A percentile compares a stretch with the other conserved stretches of the same genome.
phyloP scores from a whole-genome alignment of 1,284 basidiomycete species.

The Schizophyllum commune region DNA sequence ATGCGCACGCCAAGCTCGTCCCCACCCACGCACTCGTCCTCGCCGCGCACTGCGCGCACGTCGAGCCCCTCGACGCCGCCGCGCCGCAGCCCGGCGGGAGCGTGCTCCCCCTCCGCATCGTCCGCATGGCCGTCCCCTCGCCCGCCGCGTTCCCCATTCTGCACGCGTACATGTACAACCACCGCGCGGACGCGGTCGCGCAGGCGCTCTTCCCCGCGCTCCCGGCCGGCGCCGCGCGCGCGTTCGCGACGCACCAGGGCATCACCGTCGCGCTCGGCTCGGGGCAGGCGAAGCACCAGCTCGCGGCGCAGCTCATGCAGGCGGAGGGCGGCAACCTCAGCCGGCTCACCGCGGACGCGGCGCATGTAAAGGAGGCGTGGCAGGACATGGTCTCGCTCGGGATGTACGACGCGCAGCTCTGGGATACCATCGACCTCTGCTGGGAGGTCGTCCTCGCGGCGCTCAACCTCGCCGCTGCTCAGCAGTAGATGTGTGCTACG shows the following conservation, averaged over 20 bases:
- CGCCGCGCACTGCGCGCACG: conserved; percentile 12
- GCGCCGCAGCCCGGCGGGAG: conserved; percentile 3
- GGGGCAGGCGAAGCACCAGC: conserved; percentile 35
- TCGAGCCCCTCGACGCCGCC: conserved; percentile 4
- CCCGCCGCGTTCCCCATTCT: conserved; percentile 59
- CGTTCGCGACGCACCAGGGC: conserved; percentile 23
- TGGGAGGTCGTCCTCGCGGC: conserved; percentile 66
- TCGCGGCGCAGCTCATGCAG: conserved; percentile 43
- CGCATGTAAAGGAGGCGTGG: conserved; percentile 67
- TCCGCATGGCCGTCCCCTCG: conserved; percentile 60
- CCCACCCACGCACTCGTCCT: conserved; percentile 11
- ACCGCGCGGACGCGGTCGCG: conserved; percentile 44
- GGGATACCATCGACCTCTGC: conserved; percentile 62
- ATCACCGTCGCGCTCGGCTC: conserved; percentile 36
- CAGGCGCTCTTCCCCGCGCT: conserved; percentile 48
- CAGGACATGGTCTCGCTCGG: conserved; percentile 63
- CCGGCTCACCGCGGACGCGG: conserved; percentile 45
- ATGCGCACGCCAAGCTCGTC: conserved; percentile 4
- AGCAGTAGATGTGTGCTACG: background rate
- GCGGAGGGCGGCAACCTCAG: conserved; percentile 34
- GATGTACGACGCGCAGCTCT: conserved; percentile 55
- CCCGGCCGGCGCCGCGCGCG: too few species aligned
- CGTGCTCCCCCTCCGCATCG: conserved; percentile 45
- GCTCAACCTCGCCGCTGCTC: conserved; percentile 29
- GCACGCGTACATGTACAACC: conserved; percentile 59